Conservation (phyloP, 257 asterid genomes). For the Capsicum rhomboideum region DNA sequence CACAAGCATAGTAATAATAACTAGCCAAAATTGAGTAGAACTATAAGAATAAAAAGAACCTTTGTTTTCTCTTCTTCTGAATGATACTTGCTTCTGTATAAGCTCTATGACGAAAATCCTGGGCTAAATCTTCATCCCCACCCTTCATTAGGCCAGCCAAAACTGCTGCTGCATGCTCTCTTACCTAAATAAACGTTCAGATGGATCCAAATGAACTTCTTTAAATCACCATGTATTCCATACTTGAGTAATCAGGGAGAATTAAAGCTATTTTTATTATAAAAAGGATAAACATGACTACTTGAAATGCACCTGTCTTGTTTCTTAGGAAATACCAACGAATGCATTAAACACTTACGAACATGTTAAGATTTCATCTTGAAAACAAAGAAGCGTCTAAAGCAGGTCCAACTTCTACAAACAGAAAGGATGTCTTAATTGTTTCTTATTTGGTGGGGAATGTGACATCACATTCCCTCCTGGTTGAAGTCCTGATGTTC, state of each 20-base stretch:
- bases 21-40: not conserved
- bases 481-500: not conserved
- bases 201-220: not conserved
- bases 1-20: not conserved
- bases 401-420: not conserved
- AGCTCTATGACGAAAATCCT: constrained; percentile 81
- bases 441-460: not conserved
- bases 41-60: constrained; percentile 33
- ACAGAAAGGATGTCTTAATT: not conserved
- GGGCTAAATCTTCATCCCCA: constrained; percentile 62
- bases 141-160: constrained; percentile 97
- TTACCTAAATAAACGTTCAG: constrained; percentile 40
- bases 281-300: not conserved
- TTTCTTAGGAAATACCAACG: not conserved
- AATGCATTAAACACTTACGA: not conserved
- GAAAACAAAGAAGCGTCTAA: not conserved
- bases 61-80: constrained; percentile 59
- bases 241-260: not conserved
- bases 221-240: not conserved
- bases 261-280: not conserved
- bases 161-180: constrained; percentile 99
- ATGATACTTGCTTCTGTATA: constrained; percentile 58
- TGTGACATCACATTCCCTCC: not conserved
- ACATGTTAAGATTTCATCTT: not conserved
- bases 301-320: not conserved